Base-by-base conservation (phyloP, 2,329 filamentous ascomycete species). In the Samsoniella hepiali region DNA sequence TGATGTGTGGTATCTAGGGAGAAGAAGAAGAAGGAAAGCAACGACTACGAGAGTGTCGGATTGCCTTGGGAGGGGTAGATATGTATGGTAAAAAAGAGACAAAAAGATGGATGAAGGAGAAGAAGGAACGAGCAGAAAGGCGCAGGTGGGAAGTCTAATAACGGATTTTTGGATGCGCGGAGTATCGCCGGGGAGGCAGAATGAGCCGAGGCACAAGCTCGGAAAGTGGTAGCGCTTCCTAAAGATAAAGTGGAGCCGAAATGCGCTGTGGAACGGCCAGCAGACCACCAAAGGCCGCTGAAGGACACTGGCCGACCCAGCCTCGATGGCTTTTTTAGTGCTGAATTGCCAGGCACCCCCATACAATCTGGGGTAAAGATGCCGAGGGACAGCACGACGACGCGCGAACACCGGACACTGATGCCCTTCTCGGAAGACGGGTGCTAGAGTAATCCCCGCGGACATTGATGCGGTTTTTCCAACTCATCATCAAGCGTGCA, bases 201-300 rank as follows among this genome's bases (percentile, higher is more conserved):
- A 58, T 51, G 64, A 65, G 60, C 63, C 64, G 65, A 64, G 61
- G 58, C 54, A 63, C 58, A 42, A 36, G 58, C 50, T 61, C 50
- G 49, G 49, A 34, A 15, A 27, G 27, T 38, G 49, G 58, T 22
- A 58, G 32, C 36, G 27, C 32, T 27, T 6, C 10, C 3, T 11
- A 50, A n/a, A 44, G 29, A 32, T n/a, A 27, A 1, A 38, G 56
- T 58, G 44, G 42, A 44, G 32, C 44, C 54, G 27, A 1, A 11
- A 34, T 22, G 40, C 27, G 36, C 36, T 44, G 53, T 9, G 44
- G 15, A 44, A 42, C 11, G 36, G 36, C 40, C 51, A 29, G 38
- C 36, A 55, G 36, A 17, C 40, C 54, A 57, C 38, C 32, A 9
- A 57, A 45, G 31, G 9, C 29, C 50, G 27, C 50, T 36, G 34